Conservation (phyloP, 306 rosid species). For the Oxytropis ochrocephala region DNA sequence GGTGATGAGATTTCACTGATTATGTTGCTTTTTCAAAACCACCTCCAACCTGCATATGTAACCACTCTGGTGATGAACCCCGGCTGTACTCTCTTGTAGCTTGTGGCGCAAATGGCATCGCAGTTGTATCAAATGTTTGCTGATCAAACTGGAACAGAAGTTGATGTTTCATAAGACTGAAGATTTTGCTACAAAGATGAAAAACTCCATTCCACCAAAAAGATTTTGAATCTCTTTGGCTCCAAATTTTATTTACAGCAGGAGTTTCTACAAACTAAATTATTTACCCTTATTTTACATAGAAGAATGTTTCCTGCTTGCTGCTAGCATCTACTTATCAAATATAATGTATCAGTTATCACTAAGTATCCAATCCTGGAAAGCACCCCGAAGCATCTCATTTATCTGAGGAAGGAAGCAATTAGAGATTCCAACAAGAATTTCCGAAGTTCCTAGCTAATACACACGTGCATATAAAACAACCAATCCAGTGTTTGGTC, state of each 20-base stretch:
- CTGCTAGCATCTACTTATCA: constrained; percentile 7
- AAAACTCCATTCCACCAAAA: background rate
- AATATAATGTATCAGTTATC: background rate
- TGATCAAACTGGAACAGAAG: constrained; percentile 53
- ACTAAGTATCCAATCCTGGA: background rate
- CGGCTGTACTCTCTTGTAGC: constrained; percentile 66
- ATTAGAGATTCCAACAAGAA: background rate
- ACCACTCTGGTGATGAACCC: constrained; percentile 81
- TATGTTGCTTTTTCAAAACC: constrained; percentile 71
- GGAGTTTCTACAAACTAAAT: background rate
- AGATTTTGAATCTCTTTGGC: background rate
- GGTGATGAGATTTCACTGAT: constrained; percentile 25
- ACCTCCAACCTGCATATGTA: constrained; percentile 95
- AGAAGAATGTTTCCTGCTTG: background rate
- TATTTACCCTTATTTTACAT: background rate
- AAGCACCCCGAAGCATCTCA: background rate
- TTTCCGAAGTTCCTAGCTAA: background rate
- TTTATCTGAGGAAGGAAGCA: background rate
- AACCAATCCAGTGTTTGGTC: background rate
- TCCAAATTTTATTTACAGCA: background rate
- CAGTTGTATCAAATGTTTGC: constrained; percentile 59
- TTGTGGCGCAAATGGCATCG: constrained; percentile 60
- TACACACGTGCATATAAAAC: background rate
- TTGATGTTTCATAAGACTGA: constrained; percentile 25
- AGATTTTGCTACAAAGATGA: constrained; percentile 12